Conservation (phyloP, 2,329 filamentous ascomycete genomes). For the Orbilia ellipsospora region DNA sequence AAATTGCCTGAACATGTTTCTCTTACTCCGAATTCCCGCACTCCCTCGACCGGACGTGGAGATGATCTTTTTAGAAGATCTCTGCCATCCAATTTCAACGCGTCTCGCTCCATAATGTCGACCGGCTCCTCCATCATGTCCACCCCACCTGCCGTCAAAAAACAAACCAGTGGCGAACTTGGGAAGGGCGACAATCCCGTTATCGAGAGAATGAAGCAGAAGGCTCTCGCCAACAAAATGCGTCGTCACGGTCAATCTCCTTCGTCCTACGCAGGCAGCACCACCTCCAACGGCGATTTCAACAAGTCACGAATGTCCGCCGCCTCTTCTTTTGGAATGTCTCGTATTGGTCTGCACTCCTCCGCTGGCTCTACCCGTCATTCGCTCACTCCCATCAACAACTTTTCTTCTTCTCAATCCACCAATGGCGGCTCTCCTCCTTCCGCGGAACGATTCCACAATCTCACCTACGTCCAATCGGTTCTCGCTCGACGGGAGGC, state of each 20-base stretch:
- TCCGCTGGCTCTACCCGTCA: conserved; percentile 42
- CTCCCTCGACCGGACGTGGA: neutral
- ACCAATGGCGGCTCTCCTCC: conserved; percentile 10
- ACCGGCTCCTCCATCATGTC: conserved; percentile 30
- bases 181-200: conserved; percentile 39
- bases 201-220: conserved; percentile 43
- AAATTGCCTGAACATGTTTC: conserved; percentile 1
- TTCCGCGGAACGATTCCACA: conserved; percentile 24
- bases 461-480: conserved; percentile 45
- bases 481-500: conserved; percentile 39
- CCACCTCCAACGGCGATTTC: conserved; percentile 26
- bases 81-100: conserved; percentile 21
- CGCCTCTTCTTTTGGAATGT: conserved; percentile 47
- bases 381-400: conserved; percentile 22
- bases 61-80: conserved; percentile 24
- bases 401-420: conserved; percentile 1
- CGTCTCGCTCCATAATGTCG: conserved; percentile 39
- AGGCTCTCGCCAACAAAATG: conserved; percentile 30
- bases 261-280: conserved; percentile 41
- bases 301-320: conserved; percentile 33
- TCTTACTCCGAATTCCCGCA: neutral
- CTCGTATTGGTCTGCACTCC: conserved; percentile 50
- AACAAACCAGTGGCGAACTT: conserved; percentile 47
- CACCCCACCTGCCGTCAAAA: neutral
- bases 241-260: conserved; percentile 31